phyloP scores from a whole-genome alignment of 2,329 filamentous ascomycete genomes.

The Aspergillus eucalypticola region DNA sequence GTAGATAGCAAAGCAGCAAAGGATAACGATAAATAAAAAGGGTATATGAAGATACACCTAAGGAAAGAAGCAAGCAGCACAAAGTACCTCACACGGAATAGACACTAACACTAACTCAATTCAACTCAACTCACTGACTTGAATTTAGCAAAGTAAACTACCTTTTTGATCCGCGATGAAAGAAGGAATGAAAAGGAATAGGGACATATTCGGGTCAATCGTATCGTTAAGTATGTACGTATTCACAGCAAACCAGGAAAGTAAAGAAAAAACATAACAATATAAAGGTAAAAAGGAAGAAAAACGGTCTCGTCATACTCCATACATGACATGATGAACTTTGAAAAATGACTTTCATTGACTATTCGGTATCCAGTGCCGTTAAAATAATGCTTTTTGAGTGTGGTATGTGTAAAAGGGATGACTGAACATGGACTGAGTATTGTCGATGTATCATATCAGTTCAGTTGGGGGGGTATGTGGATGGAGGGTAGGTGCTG shows the following conservation, averaged over 20 bases:
- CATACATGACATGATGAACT: neutral
- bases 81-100: no score
- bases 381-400: neutral
- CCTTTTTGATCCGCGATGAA: neutral
- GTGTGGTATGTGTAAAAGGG: neutral
- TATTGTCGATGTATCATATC: neutral
- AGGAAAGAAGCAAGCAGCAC: neutral
- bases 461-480: neutral
- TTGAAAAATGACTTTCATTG: neutral
- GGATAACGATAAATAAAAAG: neutral
- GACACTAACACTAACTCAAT: neutral
- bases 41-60: slow-evolving; percentile 1
- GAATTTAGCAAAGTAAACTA: neutral
- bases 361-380: neutral
- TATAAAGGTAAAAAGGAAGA: neutral
- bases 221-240: neutral
- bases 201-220: neutral
- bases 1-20: neutral
- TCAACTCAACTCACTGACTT: neutral
- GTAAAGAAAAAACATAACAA: neutral
- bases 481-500: neutral
- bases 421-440: neutral
- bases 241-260: neutral
- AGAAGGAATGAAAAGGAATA: neutral
- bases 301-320: neutral